Percentiles rank a stretch among this genome's conserved stretches.
Evolutionary conservation across 805 yeast genomes (phyloP).

Genomic region (Candida berthetii): DNA sequence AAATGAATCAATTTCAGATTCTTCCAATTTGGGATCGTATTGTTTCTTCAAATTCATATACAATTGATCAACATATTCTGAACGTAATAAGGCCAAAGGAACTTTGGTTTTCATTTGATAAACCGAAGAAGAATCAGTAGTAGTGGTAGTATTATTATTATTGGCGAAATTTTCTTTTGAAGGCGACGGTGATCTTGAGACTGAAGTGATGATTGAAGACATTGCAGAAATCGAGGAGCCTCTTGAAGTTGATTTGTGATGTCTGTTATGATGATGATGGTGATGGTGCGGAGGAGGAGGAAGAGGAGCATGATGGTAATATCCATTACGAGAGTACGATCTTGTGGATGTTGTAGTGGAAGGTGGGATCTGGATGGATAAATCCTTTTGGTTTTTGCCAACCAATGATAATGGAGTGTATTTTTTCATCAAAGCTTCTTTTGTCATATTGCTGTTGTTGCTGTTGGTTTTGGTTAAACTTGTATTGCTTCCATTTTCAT

Average conservation of each 20-base stretch:
- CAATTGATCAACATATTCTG: conserved; percentile 11
- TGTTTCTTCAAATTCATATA: conserved; percentile 5
- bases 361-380: conserved; percentile 16
- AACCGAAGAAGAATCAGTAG: no score
- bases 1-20: conserved; percentile 23
- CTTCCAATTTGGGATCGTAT: conserved; percentile 13
- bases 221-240: conserved; percentile 22
- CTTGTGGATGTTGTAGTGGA: not conserved
- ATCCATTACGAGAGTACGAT: not conserved
- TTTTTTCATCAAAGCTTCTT: not conserved
- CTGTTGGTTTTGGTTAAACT: not conserved
- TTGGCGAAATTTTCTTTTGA: not conserved
- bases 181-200: conserved; percentile 19
- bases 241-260: conserved; percentile 13
- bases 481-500: no score
- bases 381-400: conserved; percentile 18
- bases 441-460: not conserved
- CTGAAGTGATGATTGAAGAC: conserved; percentile 21
- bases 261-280: not conserved
- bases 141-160: not conserved
- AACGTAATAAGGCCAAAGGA: conserved; percentile 12
- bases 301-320: not conserved
- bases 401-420: conserved; percentile 13
- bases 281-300: no score
- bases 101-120: conserved; percentile 1